Conservation (phyloP, 306 rosid genomes). For the Sphenostylis stenocarpa region DNA sequence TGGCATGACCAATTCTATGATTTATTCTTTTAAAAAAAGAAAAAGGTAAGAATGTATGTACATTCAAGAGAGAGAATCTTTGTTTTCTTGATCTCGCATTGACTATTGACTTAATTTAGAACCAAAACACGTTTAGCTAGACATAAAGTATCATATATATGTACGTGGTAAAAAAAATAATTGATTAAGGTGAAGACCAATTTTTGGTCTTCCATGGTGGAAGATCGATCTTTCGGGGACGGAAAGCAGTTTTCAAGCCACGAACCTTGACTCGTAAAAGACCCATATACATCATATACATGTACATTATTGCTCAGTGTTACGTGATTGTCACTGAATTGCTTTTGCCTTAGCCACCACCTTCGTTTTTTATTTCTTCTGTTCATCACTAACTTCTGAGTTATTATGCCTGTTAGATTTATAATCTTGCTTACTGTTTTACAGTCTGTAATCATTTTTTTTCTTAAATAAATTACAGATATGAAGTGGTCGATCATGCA, state of each 20-base stretch:
- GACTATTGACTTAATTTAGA: background rate
- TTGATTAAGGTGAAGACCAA: background rate
- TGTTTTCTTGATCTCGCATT: background rate
- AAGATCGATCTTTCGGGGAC: background rate
- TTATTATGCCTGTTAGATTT: no score
- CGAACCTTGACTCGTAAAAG: background rate
- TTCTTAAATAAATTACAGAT: no score
- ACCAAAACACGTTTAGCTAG: background rate
- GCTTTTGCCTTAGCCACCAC: background rate
- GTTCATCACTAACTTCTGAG: background rate
- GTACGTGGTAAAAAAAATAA: background rate
- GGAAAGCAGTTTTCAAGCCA: background rate
- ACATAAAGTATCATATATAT: background rate
- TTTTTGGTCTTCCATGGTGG: background rate
- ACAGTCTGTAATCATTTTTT: no score
- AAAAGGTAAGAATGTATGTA: background rate
- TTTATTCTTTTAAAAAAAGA: background rate
- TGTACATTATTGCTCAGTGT: background rate
- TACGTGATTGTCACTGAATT: background rate
- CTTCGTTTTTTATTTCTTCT: background rate
- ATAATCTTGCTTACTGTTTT: no score
- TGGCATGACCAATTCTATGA: background rate
- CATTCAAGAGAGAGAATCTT: background rate
- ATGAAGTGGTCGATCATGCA: no score
- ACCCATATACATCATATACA: background rate